Percentiles rank a stretch among this genome's conserved stretches.
Evolutionary conservation across 257 asterid species (phyloP).

Genomic region (Gardenia jasminoides): DNA sequence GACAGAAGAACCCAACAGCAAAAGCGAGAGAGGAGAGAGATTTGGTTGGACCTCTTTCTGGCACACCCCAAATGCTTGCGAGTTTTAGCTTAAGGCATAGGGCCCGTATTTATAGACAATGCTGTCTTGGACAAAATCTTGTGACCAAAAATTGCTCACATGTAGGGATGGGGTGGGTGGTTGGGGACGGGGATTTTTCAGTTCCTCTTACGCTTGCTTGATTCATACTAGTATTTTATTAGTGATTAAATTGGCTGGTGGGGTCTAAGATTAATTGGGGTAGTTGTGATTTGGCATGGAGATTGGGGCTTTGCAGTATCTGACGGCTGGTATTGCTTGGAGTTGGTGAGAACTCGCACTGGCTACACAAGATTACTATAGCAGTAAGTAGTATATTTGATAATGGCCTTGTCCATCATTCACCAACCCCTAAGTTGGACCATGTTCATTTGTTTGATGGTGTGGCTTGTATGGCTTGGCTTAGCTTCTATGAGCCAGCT

Average conservation of each 20-base stretch:
- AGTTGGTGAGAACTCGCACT: slow-evolving; percentile 6
- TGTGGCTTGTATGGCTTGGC: not conserved
- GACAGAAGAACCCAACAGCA: slow-evolving; percentile 10
- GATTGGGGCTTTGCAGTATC: not conserved
- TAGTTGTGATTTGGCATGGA: slow-evolving; percentile 1
- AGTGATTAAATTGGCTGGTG: not conserved
- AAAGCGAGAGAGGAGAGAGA: slow-evolving; percentile 1
- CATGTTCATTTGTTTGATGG: not conserved
- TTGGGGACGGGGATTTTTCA: not conserved
- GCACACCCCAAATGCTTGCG: slow-evolving; percentile 32
- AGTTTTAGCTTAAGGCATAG: not conserved
- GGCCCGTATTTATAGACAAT: slow-evolving; percentile 27
- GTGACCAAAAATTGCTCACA: slow-evolving; percentile 3
- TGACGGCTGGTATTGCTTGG: slow-evolving; percentile 14
- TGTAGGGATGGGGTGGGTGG: not conserved
- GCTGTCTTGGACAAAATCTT: not conserved
- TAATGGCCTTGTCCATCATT: not conserved
- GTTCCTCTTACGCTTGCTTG: not conserved
- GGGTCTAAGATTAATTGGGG: not conserved
- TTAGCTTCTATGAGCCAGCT: not conserved
- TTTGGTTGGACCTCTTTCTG: slow-evolving; percentile 10
- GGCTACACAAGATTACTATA: not conserved
- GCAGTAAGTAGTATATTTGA: too few relatives aligned
- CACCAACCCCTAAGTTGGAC: slow-evolving; percentile 4
- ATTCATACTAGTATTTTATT: not conserved